These are phyloP conservation scores for Hymenoscyphus albidus DNA, from an alignment of 2,329 filamentous ascomycete genomes.

Conservation along the genomic window DNA sequence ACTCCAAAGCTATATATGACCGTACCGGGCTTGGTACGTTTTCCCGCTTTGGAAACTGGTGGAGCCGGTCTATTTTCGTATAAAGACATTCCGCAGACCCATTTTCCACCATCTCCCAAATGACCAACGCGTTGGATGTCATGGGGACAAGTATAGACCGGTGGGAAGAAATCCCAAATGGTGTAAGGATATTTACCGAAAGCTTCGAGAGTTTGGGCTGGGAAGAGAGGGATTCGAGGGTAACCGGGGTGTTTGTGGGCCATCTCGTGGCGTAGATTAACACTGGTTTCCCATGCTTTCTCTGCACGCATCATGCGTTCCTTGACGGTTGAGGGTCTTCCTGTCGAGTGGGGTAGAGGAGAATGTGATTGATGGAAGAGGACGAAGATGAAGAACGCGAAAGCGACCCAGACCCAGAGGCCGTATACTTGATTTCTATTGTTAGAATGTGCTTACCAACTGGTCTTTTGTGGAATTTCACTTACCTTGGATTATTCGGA, in stretches of 20 bases:
- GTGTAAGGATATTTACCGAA: constrained; percentile 34
- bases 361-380: constrained; percentile 21
- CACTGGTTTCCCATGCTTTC: constrained; percentile 23
- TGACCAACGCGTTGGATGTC: constrained; percentile 40
- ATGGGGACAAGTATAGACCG: constrained; percentile 40
- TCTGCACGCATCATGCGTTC: constrained; percentile 29
- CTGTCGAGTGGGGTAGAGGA: neutral
- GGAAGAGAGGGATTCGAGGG: constrained; percentile 28
- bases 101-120: constrained; percentile 42
- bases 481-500: constrained; percentile 27
- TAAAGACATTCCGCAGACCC: constrained; percentile 41
- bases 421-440: constrained; percentile 21
- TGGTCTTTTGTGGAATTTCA: neutral
- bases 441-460: neutral
- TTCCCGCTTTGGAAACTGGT: constrained; percentile 17
- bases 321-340: constrained; percentile 16
- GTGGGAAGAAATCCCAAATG: constrained; percentile 41
- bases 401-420: constrained; percentile 31
- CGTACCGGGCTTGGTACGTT: constrained; percentile 9
- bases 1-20: constrained; percentile 41
- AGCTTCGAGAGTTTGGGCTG: constrained; percentile 21
- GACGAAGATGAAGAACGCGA: constrained; percentile 27
- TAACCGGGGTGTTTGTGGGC: constrained; percentile 20
- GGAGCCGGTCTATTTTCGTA: constrained; percentile 30
- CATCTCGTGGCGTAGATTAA: constrained; percentile 27